Base-by-base conservation (phyloP, 495 filamentous ascomycete genomes). In the Cercophora samala region DNA sequence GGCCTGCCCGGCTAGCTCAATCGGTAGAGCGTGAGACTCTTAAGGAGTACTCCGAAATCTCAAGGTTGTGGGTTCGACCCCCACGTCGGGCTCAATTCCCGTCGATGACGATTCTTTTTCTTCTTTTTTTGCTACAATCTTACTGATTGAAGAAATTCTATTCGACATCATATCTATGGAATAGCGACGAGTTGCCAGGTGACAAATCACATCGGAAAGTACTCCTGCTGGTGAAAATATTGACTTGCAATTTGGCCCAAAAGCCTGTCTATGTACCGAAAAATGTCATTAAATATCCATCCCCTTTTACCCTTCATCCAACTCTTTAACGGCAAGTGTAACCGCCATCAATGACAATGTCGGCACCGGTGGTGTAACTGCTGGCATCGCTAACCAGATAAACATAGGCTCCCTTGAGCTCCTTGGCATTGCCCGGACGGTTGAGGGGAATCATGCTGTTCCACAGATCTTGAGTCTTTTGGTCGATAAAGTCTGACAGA, bases 11-110 rank as follows among this genome's bases (percentile, higher is more conserved):
- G 86, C 86, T 90, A 90, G 87, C 87, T 90, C 88, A 90, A 89
- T 90, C 87, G 87, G 87, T 88, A 89, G 88, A 90, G 88, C 88
- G 88, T 89, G 85, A 88, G 88, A 90, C 88, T 90, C 87, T 90
- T 90, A 90, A 87, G 51, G 66, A 68, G 60, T 26, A 54, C 62
- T 68, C 66, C 58, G 53, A 53, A 17, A 70, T 70, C 68, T 70
- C 68, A 70, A 70, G 68, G 68, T 70, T 70, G 68, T 67, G 68
- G 68, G 68, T 70, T 70, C 68, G 68, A 70, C 68, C 68, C 68
- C 68, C 68, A 67, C 68, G 68, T 70, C 65, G 65, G 68, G 68
- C 68, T 70, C 68, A 70, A 70, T 67, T 68, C 68, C 68, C 68
- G 68, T 63, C 67, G 1, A 13, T 23, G 53, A 56, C 53, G 53